phyloP scores from a whole-genome alignment of 2,329 filamentous ascomycete species.

The Trichoderma aggressivum region DNA sequence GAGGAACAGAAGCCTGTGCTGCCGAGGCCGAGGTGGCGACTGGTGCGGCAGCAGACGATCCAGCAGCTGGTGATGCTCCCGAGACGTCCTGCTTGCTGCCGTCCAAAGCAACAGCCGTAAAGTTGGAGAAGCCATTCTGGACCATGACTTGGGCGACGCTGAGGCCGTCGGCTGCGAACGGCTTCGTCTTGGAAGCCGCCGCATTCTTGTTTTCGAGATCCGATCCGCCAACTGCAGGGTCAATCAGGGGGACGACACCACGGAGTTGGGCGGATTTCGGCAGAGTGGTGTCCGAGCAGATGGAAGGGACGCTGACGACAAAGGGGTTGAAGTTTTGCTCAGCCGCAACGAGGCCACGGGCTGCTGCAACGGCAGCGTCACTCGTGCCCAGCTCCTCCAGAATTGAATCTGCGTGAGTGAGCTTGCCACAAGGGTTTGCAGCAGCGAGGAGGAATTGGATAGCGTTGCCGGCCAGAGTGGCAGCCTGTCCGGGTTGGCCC shows the following conservation, averaged over 20 bases:
- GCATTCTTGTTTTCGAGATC: slow-evolving; percentile 10
- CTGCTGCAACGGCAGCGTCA: slow-evolving; percentile 1
- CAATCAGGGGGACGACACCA: slow-evolving; percentile 1
- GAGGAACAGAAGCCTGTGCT: not conserved
- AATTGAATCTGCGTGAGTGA: not conserved
- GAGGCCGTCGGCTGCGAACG: not conserved
- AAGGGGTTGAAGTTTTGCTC: slow-evolving; percentile 14
- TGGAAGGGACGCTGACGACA: slow-evolving; percentile 7
- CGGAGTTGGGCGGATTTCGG: slow-evolving; percentile 5
- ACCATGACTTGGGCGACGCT: slow-evolving; percentile 9
- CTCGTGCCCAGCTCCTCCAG: not conserved
- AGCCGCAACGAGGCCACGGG: slow-evolving; percentile 4
- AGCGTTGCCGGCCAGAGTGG: not conserved
- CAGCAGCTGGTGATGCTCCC: not conserved
- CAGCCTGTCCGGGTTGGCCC: slow-evolving; percentile 2
- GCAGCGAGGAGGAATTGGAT: slow-evolving; percentile 9
- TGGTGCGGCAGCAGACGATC: not conserved
- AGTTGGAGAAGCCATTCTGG: slow-evolving; percentile 7
- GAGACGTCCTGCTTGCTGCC: not conserved
- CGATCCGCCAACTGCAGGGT: slow-evolving; percentile 3
- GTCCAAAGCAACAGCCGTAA: not conserved
- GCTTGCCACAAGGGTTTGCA: slow-evolving; percentile 8
- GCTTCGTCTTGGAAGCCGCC: not conserved
- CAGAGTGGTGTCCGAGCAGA: not conserved
- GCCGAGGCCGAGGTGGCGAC: not conserved